Evolutionary conservation across 257 asterid genomes (phyloP), one percentile per base, ranked within the genome.

Genomic region (Galeopsis tetrahit): DNA sequence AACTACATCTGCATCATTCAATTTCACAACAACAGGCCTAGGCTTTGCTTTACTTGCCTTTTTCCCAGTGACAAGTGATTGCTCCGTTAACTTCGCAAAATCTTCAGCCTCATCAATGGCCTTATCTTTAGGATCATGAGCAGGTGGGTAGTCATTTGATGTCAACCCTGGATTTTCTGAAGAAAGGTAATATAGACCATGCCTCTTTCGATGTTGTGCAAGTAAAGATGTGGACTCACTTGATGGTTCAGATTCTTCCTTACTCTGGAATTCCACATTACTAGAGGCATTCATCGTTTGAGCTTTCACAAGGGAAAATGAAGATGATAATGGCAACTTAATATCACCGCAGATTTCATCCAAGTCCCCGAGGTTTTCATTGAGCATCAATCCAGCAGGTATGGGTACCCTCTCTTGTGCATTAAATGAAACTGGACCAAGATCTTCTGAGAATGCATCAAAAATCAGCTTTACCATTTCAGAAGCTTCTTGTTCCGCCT

Each of bases 1-100:
- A 34, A 55, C 57, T 51, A 75, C 80, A 62, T 91, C 93, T 17
- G 85, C 95, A 14, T 89, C 99, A 70, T 88, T 96, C 76, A 94
- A 81, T 76, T 77, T 91, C 75, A 94, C 96, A 57, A 94, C 99
- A 76, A 89, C 89, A 6, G 99, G 99, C 80, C 97, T 88, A 28
- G 90, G 80, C 83, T 87, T 94, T 64, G 83, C 79, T 71, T 78
- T 88, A 79, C 69, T 87, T 35, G 80, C 46, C 79, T 82, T 85
- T 76, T 82, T 94, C 87, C 87, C 89, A 32, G 75, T 36, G 63
- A 77, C 71, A 43, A 89, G 83, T 17, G 97, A 91, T 78, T 86
- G 83, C 77, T 84, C 96, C 14, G 98, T 85, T 76, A 94, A 84
- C 89, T 85, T 94, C 61, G 66, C 81, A 66, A 94, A 90, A 82